A percentile compares a stretch with the other conserved stretches of the same genome.
Conservation (phyloP, 805 yeast species). For the Starmera quercuum region DNA sequence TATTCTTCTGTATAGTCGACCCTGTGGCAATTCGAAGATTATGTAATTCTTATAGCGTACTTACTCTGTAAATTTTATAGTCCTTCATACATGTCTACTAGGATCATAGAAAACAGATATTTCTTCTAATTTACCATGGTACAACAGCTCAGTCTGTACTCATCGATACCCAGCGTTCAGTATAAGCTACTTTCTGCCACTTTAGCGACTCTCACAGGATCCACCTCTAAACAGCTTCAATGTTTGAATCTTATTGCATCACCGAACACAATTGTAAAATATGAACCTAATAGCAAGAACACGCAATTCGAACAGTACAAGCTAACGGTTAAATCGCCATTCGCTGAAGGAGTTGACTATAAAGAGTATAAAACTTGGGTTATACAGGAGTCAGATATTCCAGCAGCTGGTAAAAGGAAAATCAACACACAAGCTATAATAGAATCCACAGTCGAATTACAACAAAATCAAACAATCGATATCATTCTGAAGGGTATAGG, state of each 20-base stretch:
- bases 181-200: slow-evolving; percentile 13
- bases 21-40: too few relatives aligned
- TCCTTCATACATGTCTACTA: too few relatives aligned
- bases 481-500: slow-evolving; percentile 56
- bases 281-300: slow-evolving; percentile 20
- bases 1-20: too few relatives aligned
- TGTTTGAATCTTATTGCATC: slow-evolving; percentile 12
- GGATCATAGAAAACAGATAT: too few relatives aligned
- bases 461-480: slow-evolving; percentile 25
- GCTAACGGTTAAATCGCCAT: slow-evolving; percentile 12
- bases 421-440: slow-evolving; percentile 61
- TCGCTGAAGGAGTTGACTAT: slow-evolving; percentile 4
- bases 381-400: slow-evolving; percentile 61
- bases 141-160: slow-evolving; percentile 19
- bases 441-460: slow-evolving; percentile 34
- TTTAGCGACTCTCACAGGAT: slow-evolving; percentile 16
- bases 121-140: too few relatives aligned
- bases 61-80: too few relatives aligned
- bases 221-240: slow-evolving; percentile 6
- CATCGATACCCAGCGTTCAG: slow-evolving; percentile 9
- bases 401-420: slow-evolving; percentile 63
- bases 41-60: too few relatives aligned
- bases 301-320: slow-evolving; percentile 19
- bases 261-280: slow-evolving; percentile 18
- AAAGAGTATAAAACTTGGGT: slow-evolving; percentile 39